These are phyloP conservation scores for Penicillium egyptiacum DNA, from an alignment of 495 filamentous ascomycete species.

Conservation along the genomic window DNA sequence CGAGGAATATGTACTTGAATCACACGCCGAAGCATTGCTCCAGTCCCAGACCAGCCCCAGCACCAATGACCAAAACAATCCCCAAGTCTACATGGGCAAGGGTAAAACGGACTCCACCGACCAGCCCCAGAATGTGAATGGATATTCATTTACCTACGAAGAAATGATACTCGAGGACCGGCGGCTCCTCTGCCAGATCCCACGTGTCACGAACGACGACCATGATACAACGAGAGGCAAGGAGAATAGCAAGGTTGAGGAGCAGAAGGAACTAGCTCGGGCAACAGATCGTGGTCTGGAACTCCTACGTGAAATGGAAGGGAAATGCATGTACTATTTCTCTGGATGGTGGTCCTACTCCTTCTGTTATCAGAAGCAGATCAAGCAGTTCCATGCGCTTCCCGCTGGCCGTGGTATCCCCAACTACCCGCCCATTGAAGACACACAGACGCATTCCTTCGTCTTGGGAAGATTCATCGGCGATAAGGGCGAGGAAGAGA, in stretches of 20 bases:
- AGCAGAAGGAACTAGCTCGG: slow-evolving; percentile 80
- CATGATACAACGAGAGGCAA: slow-evolving; percentile 56
- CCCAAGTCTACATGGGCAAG: slow-evolving; percentile 31
- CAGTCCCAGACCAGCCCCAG: slow-evolving; percentile 32
- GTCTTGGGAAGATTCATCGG: slow-evolving; percentile 65
- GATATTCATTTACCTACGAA: slow-evolving; percentile 34
- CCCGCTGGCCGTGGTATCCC: slow-evolving; percentile 64
- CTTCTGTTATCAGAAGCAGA: slow-evolving; percentile 86
- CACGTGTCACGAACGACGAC: slow-evolving; percentile 56
- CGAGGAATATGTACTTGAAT: slow-evolving; percentile 69
- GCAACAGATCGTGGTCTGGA: slow-evolving; percentile 86
- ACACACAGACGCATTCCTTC: slow-evolving; percentile 75
- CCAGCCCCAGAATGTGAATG: background rate
- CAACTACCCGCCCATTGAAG: slow-evolving; percentile 69
- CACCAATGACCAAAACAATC: slow-evolving; percentile 19
- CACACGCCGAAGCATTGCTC: slow-evolving; percentile 63
- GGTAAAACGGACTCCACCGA: slow-evolving; percentile 15
- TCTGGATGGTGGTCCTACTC: slow-evolving; percentile 97
- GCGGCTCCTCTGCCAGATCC: slow-evolving; percentile 83
- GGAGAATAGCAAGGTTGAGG: slow-evolving; percentile 58
- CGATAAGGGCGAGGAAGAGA: slow-evolving; percentile 21
- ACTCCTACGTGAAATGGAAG: slow-evolving; percentile 83
- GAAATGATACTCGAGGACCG: slow-evolving; percentile 66
- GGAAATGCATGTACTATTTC: slow-evolving; percentile 84
- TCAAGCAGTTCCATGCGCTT: slow-evolving; percentile 90